Base-by-base conservation (phyloP, 2,329 filamentous ascomycete species). In the Exophiala spinifera region DNA sequence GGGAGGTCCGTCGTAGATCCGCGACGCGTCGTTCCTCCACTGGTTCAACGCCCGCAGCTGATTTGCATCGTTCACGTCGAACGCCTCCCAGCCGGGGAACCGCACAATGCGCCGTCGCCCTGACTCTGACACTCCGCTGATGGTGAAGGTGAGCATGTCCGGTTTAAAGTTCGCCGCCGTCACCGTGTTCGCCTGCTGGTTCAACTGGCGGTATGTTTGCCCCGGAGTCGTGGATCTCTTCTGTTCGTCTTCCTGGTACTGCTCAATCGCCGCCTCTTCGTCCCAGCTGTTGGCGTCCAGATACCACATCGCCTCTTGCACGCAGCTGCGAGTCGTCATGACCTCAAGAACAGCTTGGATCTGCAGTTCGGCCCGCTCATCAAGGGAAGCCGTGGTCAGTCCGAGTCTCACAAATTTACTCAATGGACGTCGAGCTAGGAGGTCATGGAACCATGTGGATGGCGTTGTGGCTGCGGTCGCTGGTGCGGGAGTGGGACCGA, bases 281-380 rank as follows among this genome's bases (percentile, higher is more conserved):
- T 55, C 40, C 53, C 53, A 55, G 3, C 44, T 42, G 20, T 28
- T 46, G 5, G 46, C 34, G 8, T 55, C 53, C 3, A 55, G 40
- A 34, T 55, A 55, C 53, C 53, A 55, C 15, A 45, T 15, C 4
- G 53, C 53, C 15, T 55, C 53, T 43, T 51, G 51, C 17, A 54
- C 36, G 19, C 45, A 44, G 3, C 33, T 31, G 15, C 51, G 3
- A 3, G 21, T 23, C 1, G 20, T 46, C 51, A 54, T 54, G 14
- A 19, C 45, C 1, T 19, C 25, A 11, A 54, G 46, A 10, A 54
- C 45, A 1, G n/a, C 15, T 15, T 54, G 36, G 2, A 54, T 14
- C 10, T 36, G 23, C n/a, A 36, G n/a, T 25, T 28, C 17, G 5
- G 44, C 45, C 20, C 40, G 28, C n/a, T 8, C 45, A 17, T 54